Base-by-base conservation (phyloP, 176 grass and related monocot genomes). In the Chrysopogon serrulatus region DNA sequence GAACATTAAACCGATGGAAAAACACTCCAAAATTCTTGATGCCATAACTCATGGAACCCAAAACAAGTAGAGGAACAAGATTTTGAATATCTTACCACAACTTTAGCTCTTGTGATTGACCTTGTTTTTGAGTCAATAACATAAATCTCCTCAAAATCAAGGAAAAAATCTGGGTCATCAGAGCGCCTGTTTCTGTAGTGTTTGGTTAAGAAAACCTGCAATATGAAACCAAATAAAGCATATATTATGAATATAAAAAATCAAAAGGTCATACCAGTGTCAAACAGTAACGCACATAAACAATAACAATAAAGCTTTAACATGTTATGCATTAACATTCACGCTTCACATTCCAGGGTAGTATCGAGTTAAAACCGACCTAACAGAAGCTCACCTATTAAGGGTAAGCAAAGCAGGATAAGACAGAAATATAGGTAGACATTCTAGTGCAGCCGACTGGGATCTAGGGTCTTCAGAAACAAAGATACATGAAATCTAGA, bases 101-200 rank as follows among this genome's bases (percentile, higher is more conserved):
- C 93, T 93, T 92, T 92, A 8, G 91, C 89, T 82, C 96, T 89
- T 80, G 93, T 92, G 51, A 94, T 95, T 60, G 93, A 95, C 81
- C 88, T 94, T 90, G 93, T 84, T 92, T 94, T 93, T 9, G 93
- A 98, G 68, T 95, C 89, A 31, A 98, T 98, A n/a, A 89, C 93
- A 90, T 98, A 98, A 65, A 92, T 94, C 89, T 98, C 93, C 82
- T 98, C 96, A 87, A 98, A 95, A 90, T 98, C 96, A 84, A 95
- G 96, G 39, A 94, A 92, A 67, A 98, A 98, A 27, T 93, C 93
- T 18, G 66, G 61, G 60, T 95, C 93, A 70, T 85, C 82, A 65
- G 77, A 75, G 24, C 96, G 78, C 78, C 91, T 92, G n/a, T 95
- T 98, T 85, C 89, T 85, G 31, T 95, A 98, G 76, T 95, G 96